Conservation (phyloP, 257 asterid species). For the Galeopsis tetrahit region DNA sequence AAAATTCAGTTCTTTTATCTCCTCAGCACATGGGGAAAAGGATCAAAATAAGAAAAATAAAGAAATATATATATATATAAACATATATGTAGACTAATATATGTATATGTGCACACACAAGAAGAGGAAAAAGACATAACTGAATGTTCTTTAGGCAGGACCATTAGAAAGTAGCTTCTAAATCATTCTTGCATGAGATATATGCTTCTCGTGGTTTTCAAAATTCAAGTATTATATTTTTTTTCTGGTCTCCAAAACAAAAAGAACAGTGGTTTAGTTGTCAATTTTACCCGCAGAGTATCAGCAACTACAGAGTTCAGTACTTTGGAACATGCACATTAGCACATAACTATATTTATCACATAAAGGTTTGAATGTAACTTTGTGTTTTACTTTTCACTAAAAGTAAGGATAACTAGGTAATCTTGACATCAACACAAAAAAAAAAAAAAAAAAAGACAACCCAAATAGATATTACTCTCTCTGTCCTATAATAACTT, state of each 20-base stretch:
- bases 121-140: conserved; percentile 1
- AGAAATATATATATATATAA: background rate
- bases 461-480: background rate
- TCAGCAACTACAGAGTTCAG: background rate
- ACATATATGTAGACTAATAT: background rate
- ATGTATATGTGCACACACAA: background rate
- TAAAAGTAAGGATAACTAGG: background rate
- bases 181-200: background rate
- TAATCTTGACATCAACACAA: background rate
- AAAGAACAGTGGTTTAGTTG: background rate
- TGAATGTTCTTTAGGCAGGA: background rate
- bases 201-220: background rate
- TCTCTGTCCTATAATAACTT: too few relatives aligned
- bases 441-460: background rate
- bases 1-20: background rate
- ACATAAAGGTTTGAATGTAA: background rate
- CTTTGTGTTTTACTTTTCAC: background rate
- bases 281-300: background rate
- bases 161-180: conserved; percentile 20
- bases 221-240: background rate
- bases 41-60: conserved; percentile 1
- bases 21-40: background rate
- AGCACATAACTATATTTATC: conserved; percentile 1
- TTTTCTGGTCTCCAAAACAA: background rate
- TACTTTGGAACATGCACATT: background rate